Evolutionary conservation across 768 basidiomycete genomes (phyloP).

Genomic region (Mycena vulgaris): DNA sequence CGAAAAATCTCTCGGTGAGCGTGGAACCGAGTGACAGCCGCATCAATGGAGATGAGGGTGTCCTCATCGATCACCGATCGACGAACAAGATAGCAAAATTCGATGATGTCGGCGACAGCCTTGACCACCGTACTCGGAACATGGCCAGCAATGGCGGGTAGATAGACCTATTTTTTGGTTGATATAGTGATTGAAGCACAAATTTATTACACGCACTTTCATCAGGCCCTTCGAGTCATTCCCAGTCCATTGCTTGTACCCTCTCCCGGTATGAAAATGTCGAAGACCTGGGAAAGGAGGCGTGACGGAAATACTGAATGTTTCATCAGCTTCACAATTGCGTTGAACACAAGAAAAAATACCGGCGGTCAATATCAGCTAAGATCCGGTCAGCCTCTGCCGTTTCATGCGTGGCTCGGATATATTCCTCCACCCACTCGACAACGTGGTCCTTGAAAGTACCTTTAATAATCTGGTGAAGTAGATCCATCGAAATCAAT

Average conservation of each 20-base stretch:
- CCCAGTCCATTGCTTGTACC: slow-evolving; percentile 44
- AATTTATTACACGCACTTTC: slow-evolving; percentile 29
- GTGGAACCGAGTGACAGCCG: slow-evolving; percentile 35
- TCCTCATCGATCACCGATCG: slow-evolving; percentile 5
- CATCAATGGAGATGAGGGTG: not conserved
- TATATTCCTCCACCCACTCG: slow-evolving; percentile 47
- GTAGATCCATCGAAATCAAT: no score
- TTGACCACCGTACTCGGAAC: not conserved
- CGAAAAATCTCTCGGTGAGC: slow-evolving; percentile 35
- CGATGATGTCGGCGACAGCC: slow-evolving; percentile 1
- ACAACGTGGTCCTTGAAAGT: slow-evolving; percentile 55
- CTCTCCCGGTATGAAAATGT: slow-evolving; percentile 34
- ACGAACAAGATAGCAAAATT: slow-evolving; percentile 11
- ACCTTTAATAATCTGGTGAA: no score
- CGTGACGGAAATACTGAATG: slow-evolving; percentile 39
- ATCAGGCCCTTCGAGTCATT: slow-evolving; percentile 42
- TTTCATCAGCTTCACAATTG: not conserved
- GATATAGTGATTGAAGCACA: no score
- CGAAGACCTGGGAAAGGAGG: slow-evolving; percentile 32
- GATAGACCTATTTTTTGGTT: not conserved
- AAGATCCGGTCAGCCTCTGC: slow-evolving; percentile 36
- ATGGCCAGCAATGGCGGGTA: slow-evolving; percentile 12
- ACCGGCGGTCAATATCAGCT: slow-evolving; percentile 51
- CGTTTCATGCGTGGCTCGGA: slow-evolving; percentile 29
- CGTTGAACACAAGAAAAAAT: not conserved